phyloP scores from a whole-genome alignment of 106 monocot species.

The Chionographis japonica region DNA sequence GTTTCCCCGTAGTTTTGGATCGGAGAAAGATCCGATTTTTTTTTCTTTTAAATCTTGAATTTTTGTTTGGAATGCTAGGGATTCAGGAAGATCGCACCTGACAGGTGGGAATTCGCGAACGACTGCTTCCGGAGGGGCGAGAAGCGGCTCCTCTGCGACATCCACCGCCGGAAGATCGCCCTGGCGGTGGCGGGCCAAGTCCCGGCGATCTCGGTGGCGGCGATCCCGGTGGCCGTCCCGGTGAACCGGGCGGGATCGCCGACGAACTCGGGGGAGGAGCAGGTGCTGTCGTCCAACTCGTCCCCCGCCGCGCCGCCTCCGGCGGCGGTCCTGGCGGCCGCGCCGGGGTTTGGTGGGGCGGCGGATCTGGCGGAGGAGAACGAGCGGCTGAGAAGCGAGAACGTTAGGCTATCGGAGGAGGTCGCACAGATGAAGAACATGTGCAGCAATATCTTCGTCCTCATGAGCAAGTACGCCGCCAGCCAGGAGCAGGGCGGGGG shows the following conservation, averaged over 20 bases:
- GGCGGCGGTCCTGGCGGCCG: neutral
- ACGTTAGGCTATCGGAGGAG: slow-evolving; percentile 31
- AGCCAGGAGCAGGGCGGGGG: neutral
- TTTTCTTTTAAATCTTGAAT: neutral
- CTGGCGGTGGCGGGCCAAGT: neutral
- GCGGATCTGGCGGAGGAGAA: slow-evolving; percentile 48
- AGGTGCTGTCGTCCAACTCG: slow-evolving; percentile 22
- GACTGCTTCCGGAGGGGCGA: slow-evolving; percentile 37
- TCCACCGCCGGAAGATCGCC: slow-evolving; percentile 42
- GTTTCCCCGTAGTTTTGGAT: neutral
- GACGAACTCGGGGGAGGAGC: slow-evolving; percentile 40
- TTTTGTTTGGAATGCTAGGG: slow-evolving; percentile 13
- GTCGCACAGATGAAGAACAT: slow-evolving; percentile 21
- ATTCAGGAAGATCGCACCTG: slow-evolving; percentile 28
- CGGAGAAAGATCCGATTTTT: neutral
- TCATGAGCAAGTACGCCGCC: slow-evolving; percentile 46
- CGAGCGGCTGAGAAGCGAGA: slow-evolving; percentile 39
- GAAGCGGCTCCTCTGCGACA: slow-evolving; percentile 40
- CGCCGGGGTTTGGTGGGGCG: neutral
- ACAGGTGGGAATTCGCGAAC: slow-evolving; percentile 40
- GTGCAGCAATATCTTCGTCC: slow-evolving; percentile 41
- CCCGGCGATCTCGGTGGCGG: neutral
- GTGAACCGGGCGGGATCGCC: slow-evolving; percentile 7
- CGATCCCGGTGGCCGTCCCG: slow-evolving; percentile 9
- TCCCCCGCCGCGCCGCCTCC: slow-evolving; percentile 1